Evolutionary conservation across 2,329 filamentous ascomycete species (phyloP), one percentile per base, ranked within the genome.

Genomic region (Akanthomyces uredinophilus): DNA sequence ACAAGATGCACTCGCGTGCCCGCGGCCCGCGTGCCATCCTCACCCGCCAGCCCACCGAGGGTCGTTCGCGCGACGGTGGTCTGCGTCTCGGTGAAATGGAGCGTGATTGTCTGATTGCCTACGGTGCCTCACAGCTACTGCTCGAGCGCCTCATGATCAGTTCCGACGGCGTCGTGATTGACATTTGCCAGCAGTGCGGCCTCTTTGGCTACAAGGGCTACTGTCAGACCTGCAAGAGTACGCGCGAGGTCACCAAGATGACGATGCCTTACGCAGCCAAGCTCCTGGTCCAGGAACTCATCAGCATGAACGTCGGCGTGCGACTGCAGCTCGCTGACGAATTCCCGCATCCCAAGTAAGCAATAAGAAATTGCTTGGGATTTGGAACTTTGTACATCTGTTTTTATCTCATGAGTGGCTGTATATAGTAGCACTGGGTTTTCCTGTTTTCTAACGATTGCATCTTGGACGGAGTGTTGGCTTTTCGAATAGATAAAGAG

Each of bases 271-370:
- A 99, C 75, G 95, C 95, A 20, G 95, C 95, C 1, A 98, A 99
- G 82, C 78, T 99, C 72, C 79, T 99, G 61, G 91, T 98, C 54
- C 95, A 99, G 79, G 95, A 99, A 78, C 77, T 99, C 70, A 88
- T 96, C 71, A 96, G 92, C 74, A 99, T 99, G 95, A 99, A 99
- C 74, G 92, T 99, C n/a, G 90, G 93, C 65, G 94, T 96, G 64
- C 83, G 90, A 63, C 80, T 99, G 77, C 91, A 94, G 79, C 78
- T 99, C 67, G 92, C 92, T 70, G 95, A 99, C 72, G 92, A 98
- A 77, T 99, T 99, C 74, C 92, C 92, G 18, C 83, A 87, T 68
- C 83, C 83, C 27, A 75, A 73, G 63, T 77, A 69, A 69, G 35
- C 14, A 27, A 24, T 6, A 29, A 6, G 29, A 29, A 8, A 39